Evolutionary conservation across 768 basidiomycete species (phyloP).

Genomic region (Lentinula raphanica): DNA sequence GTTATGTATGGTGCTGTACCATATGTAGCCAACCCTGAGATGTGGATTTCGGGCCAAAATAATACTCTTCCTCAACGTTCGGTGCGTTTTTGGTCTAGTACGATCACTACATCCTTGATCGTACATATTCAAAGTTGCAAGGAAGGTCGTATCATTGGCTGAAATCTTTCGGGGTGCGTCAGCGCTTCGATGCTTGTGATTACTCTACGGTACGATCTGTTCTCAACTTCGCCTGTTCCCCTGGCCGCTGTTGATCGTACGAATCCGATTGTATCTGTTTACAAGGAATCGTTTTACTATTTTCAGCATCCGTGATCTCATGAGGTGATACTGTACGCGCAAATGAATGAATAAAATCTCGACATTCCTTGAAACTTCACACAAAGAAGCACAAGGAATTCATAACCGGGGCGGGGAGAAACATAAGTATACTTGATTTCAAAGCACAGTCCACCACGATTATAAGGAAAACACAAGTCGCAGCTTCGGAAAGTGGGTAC

Average conservation of each 20-base stretch:
- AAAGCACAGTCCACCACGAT: neutral
- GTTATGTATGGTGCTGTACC: neutral
- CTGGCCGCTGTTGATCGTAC: neutral
- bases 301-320: too few species aligned
- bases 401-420: too few species aligned
- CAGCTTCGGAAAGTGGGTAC: neutral
- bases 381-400: too few species aligned
- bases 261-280: too few species aligned
- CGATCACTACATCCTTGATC: neutral
- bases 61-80: neutral
- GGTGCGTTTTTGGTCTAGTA: slow-evolving; percentile 1
- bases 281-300: too few species aligned
- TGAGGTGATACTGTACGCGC: too few species aligned
- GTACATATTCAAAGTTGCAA: neutral
- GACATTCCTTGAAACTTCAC: too few species aligned
- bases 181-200: neutral
- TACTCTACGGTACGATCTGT: neutral
- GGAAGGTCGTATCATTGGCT: neutral
- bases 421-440: too few species aligned
- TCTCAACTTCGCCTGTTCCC: too few species aligned
- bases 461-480: neutral
- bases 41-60: neutral
- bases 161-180: neutral
- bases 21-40: neutral
- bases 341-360: too few species aligned